These are phyloP conservation scores for Petasospora fabianii DNA, from an alignment of 1,139 yeast genomes.

Conservation along the genomic window DNA sequence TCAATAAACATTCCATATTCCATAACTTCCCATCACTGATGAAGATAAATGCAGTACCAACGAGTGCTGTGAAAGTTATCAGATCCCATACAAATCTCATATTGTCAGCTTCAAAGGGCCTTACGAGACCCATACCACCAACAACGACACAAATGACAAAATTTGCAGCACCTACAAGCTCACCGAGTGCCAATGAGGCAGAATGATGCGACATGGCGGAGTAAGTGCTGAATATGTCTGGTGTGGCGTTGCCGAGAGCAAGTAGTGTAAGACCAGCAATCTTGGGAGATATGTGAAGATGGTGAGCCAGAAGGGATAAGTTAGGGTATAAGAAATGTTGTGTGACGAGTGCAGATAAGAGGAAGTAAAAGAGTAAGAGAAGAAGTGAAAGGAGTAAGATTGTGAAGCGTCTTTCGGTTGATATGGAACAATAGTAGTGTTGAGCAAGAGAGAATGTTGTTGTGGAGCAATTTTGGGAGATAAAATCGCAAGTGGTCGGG, in stretches of 20 bases:
- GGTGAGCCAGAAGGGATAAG: constrained; percentile 55
- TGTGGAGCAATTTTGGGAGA: constrained; percentile 10
- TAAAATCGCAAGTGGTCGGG: constrained; percentile 7
- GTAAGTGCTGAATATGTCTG: constrained; percentile 83
- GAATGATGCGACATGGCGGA: constrained; percentile 70
- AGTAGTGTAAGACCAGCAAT: constrained; percentile 83
- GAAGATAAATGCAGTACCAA: constrained; percentile 40
- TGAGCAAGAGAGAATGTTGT: constrained; percentile 4
- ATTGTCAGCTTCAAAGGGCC: constrained; percentile 57
- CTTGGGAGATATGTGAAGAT: constrained; percentile 65
- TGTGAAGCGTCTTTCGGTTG: background rate
- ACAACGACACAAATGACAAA: constrained; percentile 73
- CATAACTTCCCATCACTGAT: constrained; percentile 50
- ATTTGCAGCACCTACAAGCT: constrained; percentile 79
- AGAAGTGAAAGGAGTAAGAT: background rate
- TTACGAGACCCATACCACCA: constrained; percentile 67
- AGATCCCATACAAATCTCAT: constrained; percentile 43
- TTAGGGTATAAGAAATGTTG: constrained; percentile 77
- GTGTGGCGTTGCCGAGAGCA: constrained; percentile 91
- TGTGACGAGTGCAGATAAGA: constrained; percentile 64
- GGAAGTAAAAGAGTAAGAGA: constrained; percentile 30
- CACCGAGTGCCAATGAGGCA: constrained; percentile 80
- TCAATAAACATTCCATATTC: constrained; percentile 40
- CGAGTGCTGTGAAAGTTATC: constrained; percentile 31
- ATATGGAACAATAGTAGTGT: constrained; percentile 11